A percentile compares a stretch with the other conserved stretches of the same genome.
Conservation (phyloP, 495 filamentous ascomycete species). For the Penicillium pancosmium region DNA sequence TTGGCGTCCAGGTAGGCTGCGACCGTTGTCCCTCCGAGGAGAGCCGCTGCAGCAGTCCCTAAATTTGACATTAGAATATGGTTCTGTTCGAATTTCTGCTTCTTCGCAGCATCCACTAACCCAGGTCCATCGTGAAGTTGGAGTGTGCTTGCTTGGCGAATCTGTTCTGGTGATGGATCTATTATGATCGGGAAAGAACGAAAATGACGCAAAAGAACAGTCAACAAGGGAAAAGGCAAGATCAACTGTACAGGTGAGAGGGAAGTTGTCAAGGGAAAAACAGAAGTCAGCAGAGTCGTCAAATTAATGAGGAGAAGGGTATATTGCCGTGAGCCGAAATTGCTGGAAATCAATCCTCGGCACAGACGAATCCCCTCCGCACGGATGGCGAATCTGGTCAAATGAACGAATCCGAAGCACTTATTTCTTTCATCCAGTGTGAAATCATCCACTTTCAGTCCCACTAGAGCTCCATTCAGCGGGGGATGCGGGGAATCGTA, state of each 20-base stretch:
- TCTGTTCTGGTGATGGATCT: not conserved
- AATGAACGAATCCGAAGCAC: not conserved
- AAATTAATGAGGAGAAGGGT: not conserved
- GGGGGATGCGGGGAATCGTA: conserved; percentile 11
- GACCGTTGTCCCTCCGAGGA: conserved; percentile 48
- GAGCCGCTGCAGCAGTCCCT: conserved; percentile 29
- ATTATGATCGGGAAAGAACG: not conserved
- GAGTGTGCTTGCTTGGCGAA: no score
- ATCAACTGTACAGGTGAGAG: no score
- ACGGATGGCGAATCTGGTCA: not conserved
- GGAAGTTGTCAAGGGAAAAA: not conserved
- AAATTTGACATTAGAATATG: not conserved
- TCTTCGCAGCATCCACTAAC: not conserved
- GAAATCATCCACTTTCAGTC: not conserved
- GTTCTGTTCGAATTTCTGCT: not conserved
- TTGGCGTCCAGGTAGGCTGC: conserved; percentile 72
- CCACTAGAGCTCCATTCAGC: conserved; percentile 5
- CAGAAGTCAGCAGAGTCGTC: not conserved
- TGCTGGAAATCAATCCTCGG: not conserved
- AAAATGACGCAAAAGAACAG: no score
- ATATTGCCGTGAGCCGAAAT: not conserved
- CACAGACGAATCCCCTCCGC: conserved; percentile 1
- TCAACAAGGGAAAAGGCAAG: no score
- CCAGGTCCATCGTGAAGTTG: not conserved
- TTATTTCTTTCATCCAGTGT: not conserved